Evolutionary conservation across 257 asterid species (phyloP), one percentile per base, ranked within the genome.

Genomic region (Penstemon newberryi): DNA sequence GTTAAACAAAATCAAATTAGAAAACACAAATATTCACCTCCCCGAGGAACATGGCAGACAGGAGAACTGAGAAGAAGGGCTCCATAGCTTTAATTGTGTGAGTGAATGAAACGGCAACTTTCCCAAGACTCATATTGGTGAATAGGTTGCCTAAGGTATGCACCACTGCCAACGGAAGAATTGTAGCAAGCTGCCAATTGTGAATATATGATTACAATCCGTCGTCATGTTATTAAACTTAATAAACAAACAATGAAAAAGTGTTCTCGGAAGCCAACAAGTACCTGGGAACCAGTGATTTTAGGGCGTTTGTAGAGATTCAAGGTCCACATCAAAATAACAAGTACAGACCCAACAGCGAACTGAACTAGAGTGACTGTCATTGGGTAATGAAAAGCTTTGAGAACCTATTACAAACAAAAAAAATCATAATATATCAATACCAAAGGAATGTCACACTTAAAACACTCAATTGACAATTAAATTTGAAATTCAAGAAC

Each of bases 11-110:
- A 63, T 55, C 10, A 25, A 43, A 52, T 37, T 42, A 13, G 38
- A 59, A 59, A 63, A 39, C 10, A 25, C 49, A 15, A 15, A 4
- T n/a, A 33, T 77, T 54, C 73, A 93, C 97, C 96, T 93, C 97
- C 66, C 97, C 96, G 13, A 93, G 84, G 69, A 93, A 93, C 97
- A 93, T 86, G 43, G 97, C 96, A 67, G 99, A 93, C 62, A 93
- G 91, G 38, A 91, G 79, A 65, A 93, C 99, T 4, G 97, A 90
- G 85, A 93, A 93, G 86, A 93, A 93, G 7, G 99, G 99, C 84
- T 93, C 97, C 99, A 87, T 86, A 56, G 97, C 97, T 82, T 93
- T 93, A 74, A 93, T 87, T 8, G 99, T 93, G 81, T 93, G 97
- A 65, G 99, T 93, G 86, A 93, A 93, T 7, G 99, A 93, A 71